A percentile compares a stretch with the other conserved stretches of the same genome.
Conservation (phyloP, 306 rosid species). For the Sophora flavescens region DNA sequence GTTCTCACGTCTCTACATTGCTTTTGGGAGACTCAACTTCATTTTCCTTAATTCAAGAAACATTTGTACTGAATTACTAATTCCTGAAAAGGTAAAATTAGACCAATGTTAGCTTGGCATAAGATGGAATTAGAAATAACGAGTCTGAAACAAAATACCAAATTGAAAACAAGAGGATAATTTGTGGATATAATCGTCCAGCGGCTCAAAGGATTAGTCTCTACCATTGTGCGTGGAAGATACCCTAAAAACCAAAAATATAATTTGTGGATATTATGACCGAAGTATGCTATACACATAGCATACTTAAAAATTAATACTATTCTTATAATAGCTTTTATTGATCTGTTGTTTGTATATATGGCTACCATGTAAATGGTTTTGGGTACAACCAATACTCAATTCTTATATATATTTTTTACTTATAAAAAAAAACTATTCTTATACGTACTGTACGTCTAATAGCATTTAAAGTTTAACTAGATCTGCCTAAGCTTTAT, state of each 20-base stretch:
- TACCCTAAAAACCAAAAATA: too few species aligned
- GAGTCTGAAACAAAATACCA: background rate
- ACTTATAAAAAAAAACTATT: too few species aligned
- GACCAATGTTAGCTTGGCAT: conserved; percentile 9
- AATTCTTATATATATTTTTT: too few species aligned
- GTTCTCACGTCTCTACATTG: background rate
- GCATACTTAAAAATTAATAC: background rate
- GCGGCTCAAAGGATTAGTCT: too few species aligned
- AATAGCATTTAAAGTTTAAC: conserved; percentile 5
- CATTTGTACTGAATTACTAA: conserved; percentile 3
- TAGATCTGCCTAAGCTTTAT: background rate
- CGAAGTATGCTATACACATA: background rate
- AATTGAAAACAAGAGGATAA: background rate
- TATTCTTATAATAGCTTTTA: too few species aligned
- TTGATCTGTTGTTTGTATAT: too few species aligned
- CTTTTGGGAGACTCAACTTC: conserved; percentile 21
- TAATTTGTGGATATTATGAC: background rate
- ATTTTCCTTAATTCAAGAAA: conserved; percentile 27
- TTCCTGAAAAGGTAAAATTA: conserved; percentile 9
- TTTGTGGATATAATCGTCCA: background rate
- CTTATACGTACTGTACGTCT: background rate
- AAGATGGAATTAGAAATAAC: conserved; percentile 2
- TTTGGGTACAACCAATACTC: too few species aligned
- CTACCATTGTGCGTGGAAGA: too few species aligned
- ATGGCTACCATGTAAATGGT: too few species aligned